Conservation (phyloP, 805 yeast species). For the Wickerhamiella lipophila region DNA sequence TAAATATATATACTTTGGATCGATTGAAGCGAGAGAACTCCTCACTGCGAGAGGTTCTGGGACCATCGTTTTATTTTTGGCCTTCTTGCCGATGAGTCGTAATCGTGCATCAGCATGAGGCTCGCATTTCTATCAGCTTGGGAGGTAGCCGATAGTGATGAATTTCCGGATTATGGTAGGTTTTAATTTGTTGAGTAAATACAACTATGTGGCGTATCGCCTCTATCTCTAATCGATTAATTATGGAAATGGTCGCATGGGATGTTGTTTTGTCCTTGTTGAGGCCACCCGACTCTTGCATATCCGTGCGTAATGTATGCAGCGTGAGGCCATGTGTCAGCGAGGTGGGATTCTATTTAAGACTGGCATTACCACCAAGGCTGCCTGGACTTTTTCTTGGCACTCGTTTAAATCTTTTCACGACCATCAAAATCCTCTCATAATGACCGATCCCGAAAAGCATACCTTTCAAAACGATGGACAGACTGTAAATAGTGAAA, state of each 20-base stretch:
- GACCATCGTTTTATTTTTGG: no score
- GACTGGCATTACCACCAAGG: background rate
- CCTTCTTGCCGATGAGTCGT: background rate
- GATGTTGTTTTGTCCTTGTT: background rate
- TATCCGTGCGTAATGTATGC: background rate
- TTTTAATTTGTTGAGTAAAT: background rate
- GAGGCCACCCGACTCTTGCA: background rate
- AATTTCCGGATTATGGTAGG: background rate
- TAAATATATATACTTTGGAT: no score
- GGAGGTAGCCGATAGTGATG: no score
- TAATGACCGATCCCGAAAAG: background rate
- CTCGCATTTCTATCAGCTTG: no score
- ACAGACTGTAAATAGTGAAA: background rate
- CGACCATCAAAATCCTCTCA: background rate
- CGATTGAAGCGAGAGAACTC: no score
- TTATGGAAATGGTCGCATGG: background rate
- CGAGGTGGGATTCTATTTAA: background rate
- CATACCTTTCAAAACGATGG: background rate
- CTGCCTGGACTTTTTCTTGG: background rate
- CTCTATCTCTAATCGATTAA: background rate
- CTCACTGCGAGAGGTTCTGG: no score
- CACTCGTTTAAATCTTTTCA: background rate
- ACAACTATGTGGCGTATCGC: no score
- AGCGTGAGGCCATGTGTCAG: background rate
- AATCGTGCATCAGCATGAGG: background rate